phyloP scores from a whole-genome alignment of 164 flowering plant species.

The Magnolia changhungtana region DNA sequence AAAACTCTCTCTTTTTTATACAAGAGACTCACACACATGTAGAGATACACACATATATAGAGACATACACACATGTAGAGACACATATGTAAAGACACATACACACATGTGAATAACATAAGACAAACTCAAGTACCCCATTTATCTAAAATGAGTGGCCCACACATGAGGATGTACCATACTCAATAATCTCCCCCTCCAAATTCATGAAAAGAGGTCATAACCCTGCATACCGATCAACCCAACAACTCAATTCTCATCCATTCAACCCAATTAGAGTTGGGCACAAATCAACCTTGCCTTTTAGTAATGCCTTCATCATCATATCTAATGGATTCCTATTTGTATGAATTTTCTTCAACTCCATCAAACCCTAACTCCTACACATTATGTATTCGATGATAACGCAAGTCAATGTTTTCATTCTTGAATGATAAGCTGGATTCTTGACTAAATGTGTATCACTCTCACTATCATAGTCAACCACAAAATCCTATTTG shows the following conservation, averaged over 20 bases:
- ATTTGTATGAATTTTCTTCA: background rate
- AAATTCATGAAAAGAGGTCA: background rate
- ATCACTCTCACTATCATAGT: background rate
- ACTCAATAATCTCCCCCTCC: background rate
- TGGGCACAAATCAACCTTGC: background rate
- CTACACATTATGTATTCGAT: background rate
- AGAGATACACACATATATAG: too few relatives aligned
- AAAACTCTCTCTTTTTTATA: too few relatives aligned
- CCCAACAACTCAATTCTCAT: background rate
- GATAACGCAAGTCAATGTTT: conserved; percentile 1
- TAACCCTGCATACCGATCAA: background rate
- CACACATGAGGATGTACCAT: too few relatives aligned
- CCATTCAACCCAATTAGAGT: background rate
- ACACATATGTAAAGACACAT: too few relatives aligned
- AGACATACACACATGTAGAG: too few relatives aligned
- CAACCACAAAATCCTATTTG: background rate
- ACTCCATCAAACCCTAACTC: background rate
- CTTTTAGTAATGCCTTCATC: background rate
- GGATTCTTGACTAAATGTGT: background rate
- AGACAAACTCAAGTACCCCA: too few relatives aligned
- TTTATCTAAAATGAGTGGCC: too few relatives aligned
- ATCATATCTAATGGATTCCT: conserved; percentile 4
- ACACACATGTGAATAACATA: too few relatives aligned
- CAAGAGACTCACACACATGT: too few relatives aligned
- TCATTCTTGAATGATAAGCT: background rate